These are phyloP conservation scores for Kandelia obovata DNA, from an alignment of 345 rosid genomes.

Conservation along the genomic window DNA sequence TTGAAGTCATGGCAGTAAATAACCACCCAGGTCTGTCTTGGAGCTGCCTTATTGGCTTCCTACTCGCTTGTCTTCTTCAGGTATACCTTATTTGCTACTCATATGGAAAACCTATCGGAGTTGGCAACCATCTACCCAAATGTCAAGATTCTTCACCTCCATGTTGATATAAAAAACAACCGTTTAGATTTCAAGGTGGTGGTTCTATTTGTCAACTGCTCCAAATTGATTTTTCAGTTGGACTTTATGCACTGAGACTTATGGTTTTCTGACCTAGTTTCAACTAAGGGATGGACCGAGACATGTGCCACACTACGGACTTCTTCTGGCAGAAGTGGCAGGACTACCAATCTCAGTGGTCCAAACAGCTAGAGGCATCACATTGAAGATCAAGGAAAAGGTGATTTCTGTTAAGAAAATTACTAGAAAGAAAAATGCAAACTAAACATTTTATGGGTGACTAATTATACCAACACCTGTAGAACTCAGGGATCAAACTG, in stretches of 20 bases:
- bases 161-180: slow-evolving; percentile 63
- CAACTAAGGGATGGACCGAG: slow-evolving; percentile 76
- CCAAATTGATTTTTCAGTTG: not conserved
- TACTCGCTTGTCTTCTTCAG: slow-evolving; percentile 37
- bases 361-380: slow-evolving; percentile 73
- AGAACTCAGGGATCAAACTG: not conserved
- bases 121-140: slow-evolving; percentile 83
- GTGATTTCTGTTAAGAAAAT: slow-evolving; percentile 24
- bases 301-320: slow-evolving; percentile 81
- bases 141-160: slow-evolving; percentile 74
- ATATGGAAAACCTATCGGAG: slow-evolving; percentile 80
- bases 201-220: not conserved
- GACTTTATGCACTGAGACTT: slow-evolving; percentile 9
- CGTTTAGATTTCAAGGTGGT: slow-evolving; percentile 86
- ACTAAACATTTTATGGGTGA: too few species aligned
- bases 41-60: not conserved
- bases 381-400: slow-evolving; percentile 61
- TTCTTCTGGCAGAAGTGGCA: slow-evolving; percentile 75
- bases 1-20: not conserved
- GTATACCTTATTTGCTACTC: slow-evolving; percentile 82
- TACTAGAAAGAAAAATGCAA: too few species aligned
- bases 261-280: slow-evolving; percentile 40
- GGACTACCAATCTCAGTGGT: slow-evolving; percentile 79
- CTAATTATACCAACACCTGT: not conserved
- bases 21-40: too few species aligned